phyloP scores from a whole-genome alignment of 306 rosid genomes.

The Vigna unguiculata region DNA sequence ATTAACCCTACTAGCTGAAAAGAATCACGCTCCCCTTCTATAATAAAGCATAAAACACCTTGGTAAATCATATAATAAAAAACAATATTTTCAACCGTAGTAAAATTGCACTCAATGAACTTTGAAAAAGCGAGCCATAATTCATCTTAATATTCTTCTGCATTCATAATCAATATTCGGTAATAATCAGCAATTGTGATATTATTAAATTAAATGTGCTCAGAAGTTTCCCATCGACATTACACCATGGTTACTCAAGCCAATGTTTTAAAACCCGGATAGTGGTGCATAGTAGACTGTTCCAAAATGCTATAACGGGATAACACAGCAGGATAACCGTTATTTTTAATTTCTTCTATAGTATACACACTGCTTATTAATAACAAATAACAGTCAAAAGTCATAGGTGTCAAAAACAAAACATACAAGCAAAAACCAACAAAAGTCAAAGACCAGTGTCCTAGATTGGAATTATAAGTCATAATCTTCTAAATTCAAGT shows the following conservation, averaged over 20 bases:
- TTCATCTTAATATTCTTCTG: background rate
- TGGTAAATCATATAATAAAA: constrained; percentile 33
- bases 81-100: constrained; percentile 13
- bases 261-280: too few species aligned
- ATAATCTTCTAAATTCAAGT: too few species aligned
- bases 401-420: too few species aligned
- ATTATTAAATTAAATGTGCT: constrained; percentile 1
- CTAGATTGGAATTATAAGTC: too few species aligned
- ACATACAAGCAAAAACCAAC: too few species aligned
- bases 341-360: too few species aligned
- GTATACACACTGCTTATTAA: too few species aligned
- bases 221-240: background rate
- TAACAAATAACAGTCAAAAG: too few species aligned
- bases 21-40: constrained; percentile 79
- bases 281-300: too few species aligned
- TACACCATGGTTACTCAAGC: constrained; percentile 6
- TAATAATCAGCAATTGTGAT: constrained; percentile 14
- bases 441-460: too few species aligned
- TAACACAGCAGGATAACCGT: too few species aligned
- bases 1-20: constrained; percentile 88
- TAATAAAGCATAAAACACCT: constrained; percentile 41
- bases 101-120: constrained; percentile 21
- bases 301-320: too few species aligned
- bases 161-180: background rate
- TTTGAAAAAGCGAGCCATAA: background rate